These are phyloP conservation scores for Pyrenopolyporus hunteri DNA, from an alignment of 495 filamentous ascomycete species.

Conservation along the genomic window DNA sequence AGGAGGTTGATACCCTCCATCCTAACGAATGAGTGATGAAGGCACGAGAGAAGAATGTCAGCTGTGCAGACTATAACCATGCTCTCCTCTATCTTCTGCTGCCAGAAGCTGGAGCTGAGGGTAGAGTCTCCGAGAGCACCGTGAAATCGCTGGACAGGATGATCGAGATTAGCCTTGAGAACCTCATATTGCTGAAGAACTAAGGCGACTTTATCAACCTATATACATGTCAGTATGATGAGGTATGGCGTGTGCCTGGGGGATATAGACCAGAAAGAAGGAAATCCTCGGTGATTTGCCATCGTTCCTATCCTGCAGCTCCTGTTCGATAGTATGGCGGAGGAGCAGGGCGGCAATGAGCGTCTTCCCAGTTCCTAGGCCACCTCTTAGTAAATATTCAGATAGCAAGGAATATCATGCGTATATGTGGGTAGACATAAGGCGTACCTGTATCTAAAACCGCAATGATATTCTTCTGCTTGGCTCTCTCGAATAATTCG, in stretches of 20 bases:
- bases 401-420: not conserved
- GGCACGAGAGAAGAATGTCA: slow-evolving; percentile 77
- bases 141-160: slow-evolving; percentile 77
- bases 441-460: slow-evolving; percentile 85
- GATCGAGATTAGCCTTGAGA: slow-evolving; percentile 81
- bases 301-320: slow-evolving; percentile 70
- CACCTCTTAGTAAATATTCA: slow-evolving; percentile 10
- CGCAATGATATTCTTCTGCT: slow-evolving; percentile 85
- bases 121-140: slow-evolving; percentile 63
- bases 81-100: slow-evolving; percentile 67
- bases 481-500: slow-evolving; percentile 90
- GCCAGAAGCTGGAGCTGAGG: slow-evolving; percentile 73
- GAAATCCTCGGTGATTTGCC: slow-evolving; percentile 69
- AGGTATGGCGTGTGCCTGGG: not conserved
- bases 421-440: not conserved
- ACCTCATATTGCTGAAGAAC: slow-evolving; percentile 91
- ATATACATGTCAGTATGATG: not conserved
- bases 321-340: slow-evolving; percentile 75
- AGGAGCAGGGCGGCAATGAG: slow-evolving; percentile 90
- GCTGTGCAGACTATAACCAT: slow-evolving; percentile 95
- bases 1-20: slow-evolving; percentile 89
- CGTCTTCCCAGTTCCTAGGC: slow-evolving; percentile 91
- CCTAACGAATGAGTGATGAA: slow-evolving; percentile 79
- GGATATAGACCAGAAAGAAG: slow-evolving; percentile 75
- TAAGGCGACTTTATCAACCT: slow-evolving; percentile 87